Evolutionary conservation across 192 early-diverging fungal genomes (phyloP), one percentile per base, ranked within the genome.

Genomic region (Backusella australiensis): DNA sequence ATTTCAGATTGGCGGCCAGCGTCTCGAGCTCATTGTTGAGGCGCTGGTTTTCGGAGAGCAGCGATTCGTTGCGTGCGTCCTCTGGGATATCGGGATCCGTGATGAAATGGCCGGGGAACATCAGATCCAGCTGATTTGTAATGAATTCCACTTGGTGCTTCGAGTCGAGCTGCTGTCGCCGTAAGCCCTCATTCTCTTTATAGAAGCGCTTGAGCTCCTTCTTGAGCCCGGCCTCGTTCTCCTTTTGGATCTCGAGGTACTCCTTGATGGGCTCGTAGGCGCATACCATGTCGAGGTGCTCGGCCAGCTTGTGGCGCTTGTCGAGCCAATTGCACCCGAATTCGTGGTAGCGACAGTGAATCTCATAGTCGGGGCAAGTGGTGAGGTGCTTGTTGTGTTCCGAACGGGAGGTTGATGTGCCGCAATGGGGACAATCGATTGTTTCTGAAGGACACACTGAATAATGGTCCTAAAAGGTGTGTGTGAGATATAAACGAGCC

Each of bases 301-400:
- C 75, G 1, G 35, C 41, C 17, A 86, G 34, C 14, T 79, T 70
- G 36, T 73, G 70, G 5, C 87, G 78, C 38, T 76, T 78, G 34
- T 90, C 92, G 19, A 72, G 76, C 92, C 92, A 93, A 6, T 78
- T 67, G 59, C 92, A 93, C 0, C 92, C 91, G 67, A 85, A 89
- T 67, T 83, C 78, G 5, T 82, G 73, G 14, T 85, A 71, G 4
- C 65, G 36, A 74, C 90, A 91, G 5, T 72, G 68, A 1, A 84
- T 82, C 41, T 78, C 76, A 17, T 78, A 77, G 35, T 79, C 69
- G 19, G 87, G 85, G 68, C 88, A 89, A 15, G 81, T 74, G 29
- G 71, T 73, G 15, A 89, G 34, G 70, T 90, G 89, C 6, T 82
- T 67, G 66, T 75, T 35, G 59, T 87, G 83, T 46, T 80, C 78